Percentiles rank a stretch among this genome's conserved stretches.
phyloP scores from a whole-genome alignment of 2,329 filamentous ascomycete species.

The Aspergillus ochraceoroseus region DNA sequence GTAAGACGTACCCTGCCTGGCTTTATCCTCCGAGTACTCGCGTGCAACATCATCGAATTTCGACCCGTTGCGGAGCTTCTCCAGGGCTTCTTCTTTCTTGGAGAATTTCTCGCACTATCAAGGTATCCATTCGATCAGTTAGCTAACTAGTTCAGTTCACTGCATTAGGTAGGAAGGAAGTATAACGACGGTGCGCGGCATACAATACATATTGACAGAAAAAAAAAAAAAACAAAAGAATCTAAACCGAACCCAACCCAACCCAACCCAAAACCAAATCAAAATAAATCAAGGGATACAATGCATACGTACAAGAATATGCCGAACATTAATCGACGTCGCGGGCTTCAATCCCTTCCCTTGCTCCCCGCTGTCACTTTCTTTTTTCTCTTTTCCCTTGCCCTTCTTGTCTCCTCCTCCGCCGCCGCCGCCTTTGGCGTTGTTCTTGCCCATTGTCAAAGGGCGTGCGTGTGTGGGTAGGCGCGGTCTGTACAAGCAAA shows the following conservation, averaged over 20 bases:
- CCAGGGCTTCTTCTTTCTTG: slow-evolving; percentile 61
- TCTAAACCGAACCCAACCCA: neutral
- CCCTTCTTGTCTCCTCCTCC: slow-evolving; percentile 36
- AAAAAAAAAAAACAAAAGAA: neutral
- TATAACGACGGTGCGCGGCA: neutral
- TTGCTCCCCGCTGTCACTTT: slow-evolving; percentile 30
- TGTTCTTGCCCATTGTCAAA: slow-evolving; percentile 45
- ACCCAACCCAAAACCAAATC: too few relatives aligned
- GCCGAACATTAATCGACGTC: slow-evolving; percentile 60
- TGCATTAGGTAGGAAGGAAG: too few relatives aligned
- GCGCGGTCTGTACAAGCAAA: too few relatives aligned
- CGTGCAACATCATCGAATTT: slow-evolving; percentile 63
- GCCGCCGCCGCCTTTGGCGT: slow-evolving; percentile 35
- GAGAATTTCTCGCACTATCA: slow-evolving; percentile 57
- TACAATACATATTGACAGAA: neutral
- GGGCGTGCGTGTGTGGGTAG: neutral
- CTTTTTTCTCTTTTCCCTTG: slow-evolving; percentile 32
- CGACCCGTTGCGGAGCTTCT: slow-evolving; percentile 54
- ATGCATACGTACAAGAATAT: slow-evolving; percentile 55
- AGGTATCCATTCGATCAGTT: neutral
- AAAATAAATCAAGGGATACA: too few relatives aligned
- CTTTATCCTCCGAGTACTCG: slow-evolving; percentile 63
- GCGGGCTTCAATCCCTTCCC: slow-evolving; percentile 51
- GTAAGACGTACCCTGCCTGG: slow-evolving; percentile 48
- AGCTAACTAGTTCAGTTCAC: too few relatives aligned